These are phyloP conservation scores for Clitocybe nebularis DNA, from an alignment of 1,284 basidiomycete species.

Conservation along the genomic window DNA sequence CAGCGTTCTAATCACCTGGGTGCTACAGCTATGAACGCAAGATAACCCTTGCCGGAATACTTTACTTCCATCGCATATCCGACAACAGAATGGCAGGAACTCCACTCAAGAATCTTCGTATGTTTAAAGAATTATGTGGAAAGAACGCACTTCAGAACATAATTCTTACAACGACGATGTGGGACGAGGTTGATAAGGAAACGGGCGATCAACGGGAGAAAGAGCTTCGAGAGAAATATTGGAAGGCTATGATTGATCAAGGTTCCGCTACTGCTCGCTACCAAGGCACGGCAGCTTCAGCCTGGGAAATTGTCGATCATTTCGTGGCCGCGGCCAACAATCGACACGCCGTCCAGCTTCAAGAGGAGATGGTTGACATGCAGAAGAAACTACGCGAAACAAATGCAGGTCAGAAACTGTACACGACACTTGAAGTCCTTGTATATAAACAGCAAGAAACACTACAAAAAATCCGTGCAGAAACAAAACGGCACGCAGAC, in stretches of 20 bases:
- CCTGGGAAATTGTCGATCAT: slow-evolving; percentile 16
- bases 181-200: slow-evolving; percentile 15
- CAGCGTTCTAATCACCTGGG: background rate
- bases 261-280: slow-evolving; percentile 16
- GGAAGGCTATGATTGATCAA: slow-evolving; percentile 17
- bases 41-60: slow-evolving; percentile 18
- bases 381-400: slow-evolving; percentile 15
- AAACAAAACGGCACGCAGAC: slow-evolving; percentile 3
- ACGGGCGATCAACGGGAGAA: slow-evolving; percentile 13
- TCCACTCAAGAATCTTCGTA: slow-evolving; percentile 17
- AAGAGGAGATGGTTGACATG: slow-evolving; percentile 19
- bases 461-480: slow-evolving; percentile 3
- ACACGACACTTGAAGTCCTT: slow-evolving; percentile 8
- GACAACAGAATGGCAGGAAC: slow-evolving; percentile 20
- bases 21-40: slow-evolving; percentile 17
- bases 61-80: slow-evolving; percentile 22
- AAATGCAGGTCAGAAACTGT: slow-evolving; percentile 9
- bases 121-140: slow-evolving; percentile 21
- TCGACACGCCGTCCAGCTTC: slow-evolving; percentile 17
- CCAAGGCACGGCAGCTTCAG: slow-evolving; percentile 15
- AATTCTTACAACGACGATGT: slow-evolving; percentile 21
- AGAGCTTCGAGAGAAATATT: slow-evolving; percentile 16
- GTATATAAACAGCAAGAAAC: slow-evolving; percentile 8
- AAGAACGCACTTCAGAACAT: slow-evolving; percentile 16
- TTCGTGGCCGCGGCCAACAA: slow-evolving; percentile 7